phyloP scores from a whole-genome alignment of 2,329 filamentous ascomycete genomes.

The Fusarium oligoseptatum region DNA sequence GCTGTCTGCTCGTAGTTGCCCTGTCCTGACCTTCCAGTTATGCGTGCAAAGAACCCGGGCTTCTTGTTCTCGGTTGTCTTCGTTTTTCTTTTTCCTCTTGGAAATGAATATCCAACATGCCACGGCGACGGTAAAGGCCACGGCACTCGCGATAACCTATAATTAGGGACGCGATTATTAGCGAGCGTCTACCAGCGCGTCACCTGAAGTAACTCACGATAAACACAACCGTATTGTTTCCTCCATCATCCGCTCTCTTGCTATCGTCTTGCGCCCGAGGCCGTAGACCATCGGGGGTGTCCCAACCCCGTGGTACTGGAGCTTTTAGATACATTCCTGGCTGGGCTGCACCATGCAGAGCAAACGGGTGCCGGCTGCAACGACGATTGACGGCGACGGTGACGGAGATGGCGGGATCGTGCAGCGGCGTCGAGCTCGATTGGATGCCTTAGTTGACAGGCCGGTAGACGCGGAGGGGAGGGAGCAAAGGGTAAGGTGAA shows the following conservation, averaged over 20 bases:
- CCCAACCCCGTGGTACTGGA: constrained; percentile 41
- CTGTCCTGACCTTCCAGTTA: constrained; percentile 28
- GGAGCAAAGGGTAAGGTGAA: constrained; percentile 18
- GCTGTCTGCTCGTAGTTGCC: constrained; percentile 50
- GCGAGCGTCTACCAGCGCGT: not conserved
- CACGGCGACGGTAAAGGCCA: constrained; percentile 22
- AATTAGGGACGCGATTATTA: constrained; percentile 6
- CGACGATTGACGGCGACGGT: constrained; percentile 5
- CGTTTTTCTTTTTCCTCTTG: constrained; percentile 33
- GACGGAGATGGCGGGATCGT: constrained; percentile 6
- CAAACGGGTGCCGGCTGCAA: constrained; percentile 12
- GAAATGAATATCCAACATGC: constrained; percentile 33
- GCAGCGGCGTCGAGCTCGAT: constrained; percentile 16
- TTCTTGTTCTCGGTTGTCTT: constrained; percentile 28
- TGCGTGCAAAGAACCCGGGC: constrained; percentile 37
- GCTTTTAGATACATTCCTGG: constrained; percentile 41
- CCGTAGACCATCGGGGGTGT: constrained; percentile 20
- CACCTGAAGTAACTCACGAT: constrained; percentile 37
- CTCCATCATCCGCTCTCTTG: constrained; percentile 4
- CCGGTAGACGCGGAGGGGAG: constrained; percentile 22
- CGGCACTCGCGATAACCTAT: constrained; percentile 39
- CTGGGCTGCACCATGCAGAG: constrained; percentile 33
- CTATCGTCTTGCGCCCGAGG: constrained; percentile 14
- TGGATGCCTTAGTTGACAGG: constrained; percentile 13
- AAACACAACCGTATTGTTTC: constrained; percentile 34